Evolutionary conservation across 371 early-diverging fungal genomes (phyloP), one percentile per base, ranked within the genome.

Genomic region (Rhizopus sp.): DNA sequence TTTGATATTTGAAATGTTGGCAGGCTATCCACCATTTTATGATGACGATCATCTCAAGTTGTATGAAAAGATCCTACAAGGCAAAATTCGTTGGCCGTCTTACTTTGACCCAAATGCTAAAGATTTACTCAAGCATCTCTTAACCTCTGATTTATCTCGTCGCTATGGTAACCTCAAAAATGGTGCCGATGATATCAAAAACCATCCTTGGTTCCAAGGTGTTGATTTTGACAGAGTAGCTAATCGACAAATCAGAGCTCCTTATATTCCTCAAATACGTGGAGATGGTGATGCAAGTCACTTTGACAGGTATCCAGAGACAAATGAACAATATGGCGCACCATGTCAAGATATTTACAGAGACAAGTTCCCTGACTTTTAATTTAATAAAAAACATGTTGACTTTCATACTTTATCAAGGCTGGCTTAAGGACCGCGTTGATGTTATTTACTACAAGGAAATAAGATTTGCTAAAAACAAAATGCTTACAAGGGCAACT

Each of bases 31-130:
- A 39, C 98, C 98, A 48, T 97, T 96, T 81, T 95, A 92, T 75
- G 96, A 97, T 69, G 96, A 95, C 58, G 96, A 96, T 70, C 95
- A 94, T 49, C 88, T 94, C 65, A 88, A 90, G 52, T 72, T 98
- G 55, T 98, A 97, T 69, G 97, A 95, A 76, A 93, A 93, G 72
- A 97, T 99, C 60, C 77, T 96, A 69, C 87, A 88, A 2, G 91
- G 94, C 60, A 86, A 86, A 42, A 83, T 94, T 44, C 82, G 83
- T 62, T 98, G 93, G 85, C 98, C 98, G 9, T 66, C 90, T 29
- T 90, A 89, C 66, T 93, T 98, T 75, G 95, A 96, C 67, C 87
- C 92, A 1, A 67, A 81, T 13, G 93, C 96, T 34, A 93, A 91
- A 64, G 96, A 97, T 82, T 72, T 99, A 35, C 76, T 98, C 54